Percentiles rank a stretch among this genome's conserved stretches.
Evolutionary conservation across 73 alveolate species (phyloP).

Genomic region (Paramecium primaurelia): DNA sequence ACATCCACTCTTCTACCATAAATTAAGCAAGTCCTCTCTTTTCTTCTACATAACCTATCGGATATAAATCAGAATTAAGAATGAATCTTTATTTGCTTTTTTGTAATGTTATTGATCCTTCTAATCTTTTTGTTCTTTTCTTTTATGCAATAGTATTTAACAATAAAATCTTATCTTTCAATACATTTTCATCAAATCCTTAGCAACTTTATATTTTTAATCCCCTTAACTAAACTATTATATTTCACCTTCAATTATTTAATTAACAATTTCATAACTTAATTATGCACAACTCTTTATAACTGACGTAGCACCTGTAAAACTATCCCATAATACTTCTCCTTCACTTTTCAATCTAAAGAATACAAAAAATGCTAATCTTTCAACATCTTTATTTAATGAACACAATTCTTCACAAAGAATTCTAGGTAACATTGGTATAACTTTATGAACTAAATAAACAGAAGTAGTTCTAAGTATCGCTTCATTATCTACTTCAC

Average conservation of each 20-base stretch:
- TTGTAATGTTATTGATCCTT: slow-evolving; percentile 92
- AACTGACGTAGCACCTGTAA: slow-evolving; percentile 77
- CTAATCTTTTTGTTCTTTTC: slow-evolving; percentile 79
- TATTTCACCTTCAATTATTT: slow-evolving; percentile 63
- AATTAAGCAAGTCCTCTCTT: slow-evolving; percentile 82
- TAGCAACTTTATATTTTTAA: slow-evolving; percentile 65
- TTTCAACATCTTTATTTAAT: slow-evolving; percentile 85
- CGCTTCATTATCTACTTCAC: slow-evolving; percentile 95
- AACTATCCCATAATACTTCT: slow-evolving; percentile 94
- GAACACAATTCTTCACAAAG: slow-evolving; percentile 96
- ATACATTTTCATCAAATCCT: slow-evolving; percentile 29
- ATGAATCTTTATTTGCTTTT: slow-evolving; percentile 93
- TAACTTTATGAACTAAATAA: slow-evolving; percentile 94
- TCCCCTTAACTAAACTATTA: slow-evolving; percentile 42
- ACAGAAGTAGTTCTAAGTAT: slow-evolving; percentile 96
- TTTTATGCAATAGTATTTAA: slow-evolving; percentile 33
- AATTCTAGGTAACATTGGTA: slow-evolving; percentile 98
- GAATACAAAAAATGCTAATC: slow-evolving; percentile 91
- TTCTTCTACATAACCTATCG: slow-evolving; percentile 86
- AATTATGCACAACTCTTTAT: slow-evolving; percentile 81
- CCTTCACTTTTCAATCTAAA: slow-evolving; percentile 40
- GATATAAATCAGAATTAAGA: slow-evolving; percentile 82
- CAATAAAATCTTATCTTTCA: slow-evolving; percentile 22
- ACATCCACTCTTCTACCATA: slow-evolving; percentile 97
- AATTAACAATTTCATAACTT: slow-evolving; percentile 79